phyloP scores from a whole-genome alignment of 2,329 filamentous ascomycete species.

The Trichophyton equinum region DNA sequence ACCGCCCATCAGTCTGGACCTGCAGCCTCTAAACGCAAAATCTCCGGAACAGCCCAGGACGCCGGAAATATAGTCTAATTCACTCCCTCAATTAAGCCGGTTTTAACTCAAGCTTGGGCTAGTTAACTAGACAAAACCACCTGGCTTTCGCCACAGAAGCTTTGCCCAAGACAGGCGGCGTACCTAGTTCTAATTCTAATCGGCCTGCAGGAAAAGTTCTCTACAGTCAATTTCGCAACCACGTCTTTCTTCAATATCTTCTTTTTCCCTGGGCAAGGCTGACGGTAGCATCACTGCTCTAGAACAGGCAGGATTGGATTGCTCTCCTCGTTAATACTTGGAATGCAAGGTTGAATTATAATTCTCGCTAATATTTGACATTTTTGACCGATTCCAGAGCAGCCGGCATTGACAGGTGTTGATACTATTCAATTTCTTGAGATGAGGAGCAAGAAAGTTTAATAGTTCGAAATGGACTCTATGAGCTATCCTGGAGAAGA shows the following conservation, averaged over 20 bases:
- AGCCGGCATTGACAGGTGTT: not conserved
- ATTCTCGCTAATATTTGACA: constrained; percentile 1
- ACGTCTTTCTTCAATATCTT: not conserved
- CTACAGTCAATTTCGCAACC: not conserved
- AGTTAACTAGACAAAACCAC: not conserved
- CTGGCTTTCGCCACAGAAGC: not conserved
- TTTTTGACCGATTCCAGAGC: not conserved
- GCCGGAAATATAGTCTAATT: not conserved
- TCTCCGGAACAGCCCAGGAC: not conserved
- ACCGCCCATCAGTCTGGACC: not conserved
- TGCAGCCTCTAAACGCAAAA: not conserved
- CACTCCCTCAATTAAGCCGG: not conserved
- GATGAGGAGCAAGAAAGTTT: not conserved
- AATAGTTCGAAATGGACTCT: not conserved
- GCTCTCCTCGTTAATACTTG: not conserved
- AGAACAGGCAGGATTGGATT: not conserved
- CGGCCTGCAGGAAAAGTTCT: not conserved
- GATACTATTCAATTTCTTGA: not conserved
- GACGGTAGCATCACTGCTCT: not conserved
- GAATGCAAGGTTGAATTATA: not conserved
- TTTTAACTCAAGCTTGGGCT: not conserved
- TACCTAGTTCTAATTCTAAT: not conserved
- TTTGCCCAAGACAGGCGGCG: not conserved
- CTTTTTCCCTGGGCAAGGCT: not conserved
- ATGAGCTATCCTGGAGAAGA: not conserved